Evolutionary conservation across 2,329 filamentous ascomycete genomes (phyloP), one percentile per base, ranked within the genome.

Genomic region (Lachnellula cervina): DNA sequence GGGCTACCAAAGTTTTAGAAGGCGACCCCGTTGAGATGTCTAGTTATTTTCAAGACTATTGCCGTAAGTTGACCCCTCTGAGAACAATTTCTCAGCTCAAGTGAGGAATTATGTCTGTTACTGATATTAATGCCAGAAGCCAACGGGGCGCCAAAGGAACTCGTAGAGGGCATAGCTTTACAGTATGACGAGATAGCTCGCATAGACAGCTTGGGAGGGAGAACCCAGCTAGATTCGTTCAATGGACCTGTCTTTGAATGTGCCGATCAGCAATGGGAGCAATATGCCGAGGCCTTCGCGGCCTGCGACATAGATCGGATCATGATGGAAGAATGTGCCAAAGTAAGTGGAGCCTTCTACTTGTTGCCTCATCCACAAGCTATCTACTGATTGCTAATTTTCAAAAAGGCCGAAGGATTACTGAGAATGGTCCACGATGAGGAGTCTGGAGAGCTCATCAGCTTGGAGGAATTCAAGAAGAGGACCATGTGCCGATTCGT

Each of bases 401-500:
- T 21, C 21, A 49, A 51, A 32, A 19, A 59, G 58, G 42, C 35
- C 5, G 57, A 63, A 47, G 63, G 61, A n/a, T 8, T 35, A 23
- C 37, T 61, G 4, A 50, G 61, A 21, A 51, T 65, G 54, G 61
- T 65, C 0, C 76, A 83, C 25, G 81, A 84, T 68, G 76, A 80
- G 62, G 78, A 78, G 69, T 83, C 80, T 2, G 79, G 80, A 14
- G 80, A 84, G 70, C 79, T 80, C 76, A 76, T 84, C 32, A 82
- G 79, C 53, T 80, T 82, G 66, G 77, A 75, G 61, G 81, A 84
- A 70, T 70, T 84, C 61, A 81, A 81, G 71, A 83, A 82, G 72
- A 52, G 60, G 25, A 60, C 55, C 38, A 13, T 34, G 19, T 35
- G 28, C 40, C 50, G 50, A 32, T 52, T 23, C 42, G 14, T 52